phyloP scores from a whole-genome alignment of 345 rosid species.

The Camelina neglecta region DNA sequence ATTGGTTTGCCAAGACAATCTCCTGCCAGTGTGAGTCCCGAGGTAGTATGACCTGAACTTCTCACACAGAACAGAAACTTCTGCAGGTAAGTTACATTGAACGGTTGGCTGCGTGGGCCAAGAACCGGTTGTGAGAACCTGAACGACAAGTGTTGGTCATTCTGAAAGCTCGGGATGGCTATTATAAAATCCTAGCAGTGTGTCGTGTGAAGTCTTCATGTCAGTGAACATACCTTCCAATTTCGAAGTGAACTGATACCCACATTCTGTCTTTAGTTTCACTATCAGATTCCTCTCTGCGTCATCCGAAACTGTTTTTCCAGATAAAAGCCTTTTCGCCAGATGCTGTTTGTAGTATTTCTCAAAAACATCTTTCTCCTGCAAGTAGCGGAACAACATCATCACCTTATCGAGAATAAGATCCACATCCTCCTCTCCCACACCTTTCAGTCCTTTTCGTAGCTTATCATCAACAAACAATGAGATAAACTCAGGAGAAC shows the following conservation, averaged over 20 bases:
- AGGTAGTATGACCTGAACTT: constrained; percentile 92
- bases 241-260: constrained; percentile 94
- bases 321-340: constrained; percentile 92
- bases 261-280: constrained; percentile 96
- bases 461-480: constrained; percentile 93
- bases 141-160: constrained; percentile 85
- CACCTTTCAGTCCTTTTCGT: constrained; percentile 90
- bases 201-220: constrained; percentile 96
- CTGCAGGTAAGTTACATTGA: constrained; percentile 84
- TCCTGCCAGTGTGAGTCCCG: constrained; percentile 92
- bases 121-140: constrained; percentile 91
- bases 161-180: constrained; percentile 82
- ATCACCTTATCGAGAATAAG: constrained; percentile 90
- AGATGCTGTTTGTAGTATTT: constrained; percentile 97
- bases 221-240: constrained; percentile 98
- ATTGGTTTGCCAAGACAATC: constrained; percentile 96
- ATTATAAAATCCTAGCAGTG: constrained; percentile 76
- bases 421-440: constrained; percentile 92
- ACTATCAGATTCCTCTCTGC: constrained; percentile 95
- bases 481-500: constrained; percentile 95
- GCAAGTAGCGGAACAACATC: constrained; percentile 97
- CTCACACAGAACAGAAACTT: constrained; percentile 84
- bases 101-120: constrained; percentile 92
- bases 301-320: constrained; percentile 90
- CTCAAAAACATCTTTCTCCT: constrained; percentile 94